Evolutionary conservation across 345 rosid species (phyloP), one percentile per base, ranked within the genome.

Genomic region (Gynandropsis gynandra): DNA sequence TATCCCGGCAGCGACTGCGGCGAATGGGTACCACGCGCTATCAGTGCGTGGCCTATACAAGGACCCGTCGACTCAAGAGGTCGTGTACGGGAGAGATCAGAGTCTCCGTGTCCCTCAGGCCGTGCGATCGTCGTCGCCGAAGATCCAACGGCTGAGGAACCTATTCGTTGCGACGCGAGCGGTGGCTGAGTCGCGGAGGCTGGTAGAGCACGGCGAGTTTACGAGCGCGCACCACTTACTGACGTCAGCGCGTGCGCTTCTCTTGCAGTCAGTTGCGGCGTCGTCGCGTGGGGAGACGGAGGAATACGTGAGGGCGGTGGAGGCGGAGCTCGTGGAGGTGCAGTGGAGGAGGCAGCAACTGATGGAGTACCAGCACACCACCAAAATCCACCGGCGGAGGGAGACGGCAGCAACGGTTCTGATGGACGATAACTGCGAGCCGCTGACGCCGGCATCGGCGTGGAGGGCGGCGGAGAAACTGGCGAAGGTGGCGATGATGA

Each of bases 401-500:
- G 57, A 54, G 18, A 45, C 44, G 29, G 16, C 44, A 9, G 45
- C 29, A 36, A 57, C 15, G 78, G 66, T 61, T 13, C 33, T 62
- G 66, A 72, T 45, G 20, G 97, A 83, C 14, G 97, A 89, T 62
- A 69, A 76, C 12, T 90, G 82, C 16, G 90, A 89, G 79, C 83
- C 82, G 67, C 80, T 81, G 18, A 85, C 97, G 16, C 95, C 89
- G 14, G 67, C 81, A 0, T 81, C 93, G 51, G 89, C 95, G 48
- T 83, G 95, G 97, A 72, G 94, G 69, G 85, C 95, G 18, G 97
- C 95, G 32, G 95, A 89, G 81, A 81, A 71, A 64, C 50, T 89
- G 74, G 97, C 97, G 50, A 83, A 85, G 65, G 66, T 85, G 45
- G 95, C 95, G 36, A 72, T 81, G 45, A 74, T 76, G 88, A 89